Evolutionary conservation across 2,329 filamentous ascomycete species (phyloP), one percentile per base, ranked within the genome.

Genomic region (Epichloe amarillans): DNA sequence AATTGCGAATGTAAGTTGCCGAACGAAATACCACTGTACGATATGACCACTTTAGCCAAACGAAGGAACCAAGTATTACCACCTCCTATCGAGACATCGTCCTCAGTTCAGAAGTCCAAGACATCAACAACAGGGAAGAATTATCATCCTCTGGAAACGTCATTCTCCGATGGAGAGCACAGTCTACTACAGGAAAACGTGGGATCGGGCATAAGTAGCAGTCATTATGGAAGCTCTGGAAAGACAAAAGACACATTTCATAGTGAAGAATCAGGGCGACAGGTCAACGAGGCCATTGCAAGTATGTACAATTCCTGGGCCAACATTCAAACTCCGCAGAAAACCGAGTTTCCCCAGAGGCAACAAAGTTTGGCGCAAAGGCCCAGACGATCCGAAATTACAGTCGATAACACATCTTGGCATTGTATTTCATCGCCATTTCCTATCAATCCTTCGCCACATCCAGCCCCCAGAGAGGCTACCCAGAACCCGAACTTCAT

Each of bases 331-430:
- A 59, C 55, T 23, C 57, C 58, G 2, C 54, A 56, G 1, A 47
- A 52, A 1, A 43, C 50, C 36, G 58, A 61, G 19, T 58, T 56
- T 11, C 45, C 42, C 4, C 41, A 44, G 17, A 51, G 52, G 4
- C 53, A 49, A 33, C 53, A 59, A 10, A 54, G 49, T 36, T 51
- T 55, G 3, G 15, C 54, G 12, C 58, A 61, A 11, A 55, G 54
- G 33, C 57, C 60, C 2, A 57, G 58, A 37, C 58, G 59, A 14
- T 63, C 63, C 47, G 62, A 63, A 50, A 66, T 62, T 46, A 61
- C 58, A 5, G 58, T 55, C 2, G 62, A 63, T 3, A 21, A 43
- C 4, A 12, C 33, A 21, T 23, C 17, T 4, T 30, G 60, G 54
- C n/a, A 51, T 52, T 19, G 17, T 38, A 21, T 35, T 40, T 14